These are phyloP conservation scores for Ganoderma resinaceum DNA, from an alignment of 1,284 basidiomycete species.

Conservation along the genomic window DNA sequence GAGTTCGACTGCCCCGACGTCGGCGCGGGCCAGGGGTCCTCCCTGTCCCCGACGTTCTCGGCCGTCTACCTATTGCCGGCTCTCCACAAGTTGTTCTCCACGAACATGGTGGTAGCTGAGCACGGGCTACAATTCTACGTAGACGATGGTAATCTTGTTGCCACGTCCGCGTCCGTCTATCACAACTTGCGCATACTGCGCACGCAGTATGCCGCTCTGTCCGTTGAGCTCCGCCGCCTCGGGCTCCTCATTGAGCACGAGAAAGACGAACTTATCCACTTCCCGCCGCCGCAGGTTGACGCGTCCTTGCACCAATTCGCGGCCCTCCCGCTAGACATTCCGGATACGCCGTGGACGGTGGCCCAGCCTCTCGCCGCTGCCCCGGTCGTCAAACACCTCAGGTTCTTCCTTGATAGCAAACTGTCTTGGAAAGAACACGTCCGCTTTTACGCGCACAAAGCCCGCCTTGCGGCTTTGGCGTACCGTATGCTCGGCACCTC, in stretches of 20 bases:
- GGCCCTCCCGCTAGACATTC: neutral
- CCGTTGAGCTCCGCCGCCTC: rapidly evolving
- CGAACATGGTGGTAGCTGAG: too few relatives aligned
- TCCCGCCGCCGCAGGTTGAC: too few relatives aligned
- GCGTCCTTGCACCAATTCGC: too few relatives aligned
- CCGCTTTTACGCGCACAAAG: neutral
- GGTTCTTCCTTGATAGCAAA: neutral
- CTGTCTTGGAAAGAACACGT: neutral
- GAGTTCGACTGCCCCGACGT: too few relatives aligned
- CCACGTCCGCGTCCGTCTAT: neutral
- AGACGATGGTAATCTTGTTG: neutral
- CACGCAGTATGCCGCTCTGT: neutral
- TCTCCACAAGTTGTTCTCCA: too few relatives aligned
- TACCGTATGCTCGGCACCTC: conserved; percentile 47
- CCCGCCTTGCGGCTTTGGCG: conserved; percentile 32
- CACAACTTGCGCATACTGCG: neutral
- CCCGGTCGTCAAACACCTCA: neutral
- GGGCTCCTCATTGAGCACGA: neutral
- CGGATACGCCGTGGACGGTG: too few relatives aligned
- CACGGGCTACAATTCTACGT: neutral
- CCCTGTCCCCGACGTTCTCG: too few relatives aligned
- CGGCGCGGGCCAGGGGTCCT: too few relatives aligned
- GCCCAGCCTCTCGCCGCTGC: neutral
- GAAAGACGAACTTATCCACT: neutral
- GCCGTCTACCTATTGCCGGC: too few relatives aligned